phyloP scores from a whole-genome alignment of 768 basidiomycete genomes.

The Lactarius hatsudake region DNA sequence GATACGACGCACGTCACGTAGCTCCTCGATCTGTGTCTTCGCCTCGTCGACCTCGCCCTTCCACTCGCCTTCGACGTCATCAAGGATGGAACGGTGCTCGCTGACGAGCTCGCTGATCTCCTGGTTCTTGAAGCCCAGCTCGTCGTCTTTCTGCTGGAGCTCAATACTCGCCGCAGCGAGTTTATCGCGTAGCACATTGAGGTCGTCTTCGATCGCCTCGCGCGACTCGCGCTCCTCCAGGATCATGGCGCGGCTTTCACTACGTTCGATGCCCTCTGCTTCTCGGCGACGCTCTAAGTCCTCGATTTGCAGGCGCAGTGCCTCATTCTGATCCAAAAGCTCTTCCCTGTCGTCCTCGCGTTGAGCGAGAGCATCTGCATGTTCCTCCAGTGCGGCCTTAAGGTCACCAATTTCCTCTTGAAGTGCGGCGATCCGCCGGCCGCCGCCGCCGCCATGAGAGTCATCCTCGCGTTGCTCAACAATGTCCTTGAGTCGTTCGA shows the following conservation, averaged over 20 bases:
- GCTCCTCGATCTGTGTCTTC: constrained; percentile 73
- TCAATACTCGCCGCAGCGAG: constrained; percentile 80
- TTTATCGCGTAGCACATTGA: constrained; percentile 72
- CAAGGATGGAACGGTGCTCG: constrained; percentile 71
- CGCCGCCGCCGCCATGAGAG: constrained; percentile 40
- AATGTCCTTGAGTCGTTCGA: constrained; percentile 68
- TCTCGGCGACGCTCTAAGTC: constrained; percentile 59
- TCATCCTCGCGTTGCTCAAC: constrained; percentile 49
- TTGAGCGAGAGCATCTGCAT: constrained; percentile 51
- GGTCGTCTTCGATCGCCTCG: constrained; percentile 75
- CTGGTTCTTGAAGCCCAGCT: constrained; percentile 70
- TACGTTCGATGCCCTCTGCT: constrained; percentile 64
- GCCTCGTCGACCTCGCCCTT: constrained; percentile 83
- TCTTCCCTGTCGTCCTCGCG: constrained; percentile 74
- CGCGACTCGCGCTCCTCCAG: constrained; percentile 71
- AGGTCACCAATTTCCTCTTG: constrained; percentile 65
- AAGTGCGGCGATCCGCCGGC: constrained; percentile 52
- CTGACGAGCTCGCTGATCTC: constrained; percentile 77
- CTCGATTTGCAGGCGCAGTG: constrained; percentile 63
- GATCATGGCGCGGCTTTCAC: constrained; percentile 67
- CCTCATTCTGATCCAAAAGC: constrained; percentile 61
- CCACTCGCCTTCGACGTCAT: constrained; percentile 81
- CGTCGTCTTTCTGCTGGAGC: constrained; percentile 83
- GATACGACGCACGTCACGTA: constrained; percentile 56
- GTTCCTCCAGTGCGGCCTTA: constrained; percentile 53